Evolutionary conservation across 1,284 basidiomycete genomes (phyloP).

Genomic region (Pulveroboletus sp.): DNA sequence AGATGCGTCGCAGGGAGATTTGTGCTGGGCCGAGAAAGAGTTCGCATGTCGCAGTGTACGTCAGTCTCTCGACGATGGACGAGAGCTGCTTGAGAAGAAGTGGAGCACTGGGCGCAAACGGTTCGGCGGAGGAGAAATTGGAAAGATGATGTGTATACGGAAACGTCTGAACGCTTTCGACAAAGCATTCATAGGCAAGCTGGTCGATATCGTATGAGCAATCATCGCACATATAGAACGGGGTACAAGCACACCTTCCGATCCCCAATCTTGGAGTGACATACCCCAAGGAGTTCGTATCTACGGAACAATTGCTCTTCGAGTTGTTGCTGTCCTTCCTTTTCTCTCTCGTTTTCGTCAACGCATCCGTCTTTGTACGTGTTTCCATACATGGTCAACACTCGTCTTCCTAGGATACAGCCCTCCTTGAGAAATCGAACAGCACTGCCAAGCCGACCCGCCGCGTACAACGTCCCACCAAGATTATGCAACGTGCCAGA

Average conservation of each 20-base stretch:
- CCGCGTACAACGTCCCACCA: conserved; percentile 64
- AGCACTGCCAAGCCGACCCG: conserved; percentile 56
- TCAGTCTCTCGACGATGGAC: conserved; percentile 60
- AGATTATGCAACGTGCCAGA: conserved; percentile 69
- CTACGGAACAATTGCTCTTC: conserved; percentile 65
- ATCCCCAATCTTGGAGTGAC: conserved; percentile 72
- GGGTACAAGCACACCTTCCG: conserved; percentile 49
- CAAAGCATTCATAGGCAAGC: conserved; percentile 63
- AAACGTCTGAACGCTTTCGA: conserved; percentile 53
- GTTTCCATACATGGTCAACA: conserved; percentile 38
- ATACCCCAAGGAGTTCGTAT: conserved; percentile 79
- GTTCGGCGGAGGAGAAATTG: conserved; percentile 34
- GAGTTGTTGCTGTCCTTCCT: conserved; percentile 58
- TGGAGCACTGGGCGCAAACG: conserved; percentile 35
- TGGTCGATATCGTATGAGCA: conserved; percentile 31
- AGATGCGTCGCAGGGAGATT: conserved; percentile 33
- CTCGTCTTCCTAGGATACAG: conserved; percentile 53
- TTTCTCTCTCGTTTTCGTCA: conserved; percentile 37
- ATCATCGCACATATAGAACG: not conserved
- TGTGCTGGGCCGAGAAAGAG: conserved; percentile 51
- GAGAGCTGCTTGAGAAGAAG: conserved; percentile 53
- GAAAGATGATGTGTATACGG: conserved; percentile 44
- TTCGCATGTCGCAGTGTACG: conserved; percentile 65
- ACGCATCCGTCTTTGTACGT: conserved; percentile 5
- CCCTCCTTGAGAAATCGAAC: conserved; percentile 65